Evolutionary conservation across 257 asterid genomes (phyloP).

Genomic region (Nicotiana knightiana): DNA sequence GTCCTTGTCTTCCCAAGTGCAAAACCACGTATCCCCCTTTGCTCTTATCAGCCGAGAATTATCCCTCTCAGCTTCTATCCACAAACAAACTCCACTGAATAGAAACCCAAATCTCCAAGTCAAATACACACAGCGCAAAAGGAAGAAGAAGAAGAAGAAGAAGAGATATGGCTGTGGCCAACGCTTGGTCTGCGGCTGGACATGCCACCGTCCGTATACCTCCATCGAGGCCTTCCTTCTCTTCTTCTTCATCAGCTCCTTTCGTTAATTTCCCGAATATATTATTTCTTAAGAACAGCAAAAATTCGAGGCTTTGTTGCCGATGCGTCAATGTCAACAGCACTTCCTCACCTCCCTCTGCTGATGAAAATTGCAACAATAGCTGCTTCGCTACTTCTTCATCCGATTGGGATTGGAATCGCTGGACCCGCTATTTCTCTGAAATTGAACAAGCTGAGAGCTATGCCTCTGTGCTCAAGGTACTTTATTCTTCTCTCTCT

Average conservation of each 20-base stretch:
- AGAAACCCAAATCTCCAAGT: background rate
- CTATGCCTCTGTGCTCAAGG: constrained; percentile 77
- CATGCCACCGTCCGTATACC: constrained; percentile 45
- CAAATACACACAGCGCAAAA: background rate
- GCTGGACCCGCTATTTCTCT: constrained; percentile 79
- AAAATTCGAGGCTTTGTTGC: constrained; percentile 38
- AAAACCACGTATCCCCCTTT: background rate
- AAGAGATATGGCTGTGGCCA: constrained; percentile 63
- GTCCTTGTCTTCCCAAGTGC: background rate
- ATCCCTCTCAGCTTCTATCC: background rate
- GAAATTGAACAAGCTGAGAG: constrained; percentile 89
- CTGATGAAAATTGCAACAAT: constrained; percentile 16
- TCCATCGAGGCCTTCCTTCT: constrained; percentile 29
- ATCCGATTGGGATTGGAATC: constrained; percentile 84
- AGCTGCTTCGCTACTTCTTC: constrained; percentile 29
- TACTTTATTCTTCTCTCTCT: constrained; percentile 6
- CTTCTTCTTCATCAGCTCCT: constrained; percentile 19
- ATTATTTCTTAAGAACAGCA: constrained; percentile 25
- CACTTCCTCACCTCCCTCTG: constrained; percentile 13
- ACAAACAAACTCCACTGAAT: background rate
- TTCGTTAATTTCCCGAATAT: constrained; percentile 26
- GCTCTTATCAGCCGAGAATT: background rate
- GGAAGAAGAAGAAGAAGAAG: background rate
- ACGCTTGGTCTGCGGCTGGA: constrained; percentile 61
- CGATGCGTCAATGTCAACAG: constrained; percentile 31